These are phyloP conservation scores for Lentinula raphanica DNA, from an alignment of 768 basidiomycete species.

Conservation along the genomic window DNA sequence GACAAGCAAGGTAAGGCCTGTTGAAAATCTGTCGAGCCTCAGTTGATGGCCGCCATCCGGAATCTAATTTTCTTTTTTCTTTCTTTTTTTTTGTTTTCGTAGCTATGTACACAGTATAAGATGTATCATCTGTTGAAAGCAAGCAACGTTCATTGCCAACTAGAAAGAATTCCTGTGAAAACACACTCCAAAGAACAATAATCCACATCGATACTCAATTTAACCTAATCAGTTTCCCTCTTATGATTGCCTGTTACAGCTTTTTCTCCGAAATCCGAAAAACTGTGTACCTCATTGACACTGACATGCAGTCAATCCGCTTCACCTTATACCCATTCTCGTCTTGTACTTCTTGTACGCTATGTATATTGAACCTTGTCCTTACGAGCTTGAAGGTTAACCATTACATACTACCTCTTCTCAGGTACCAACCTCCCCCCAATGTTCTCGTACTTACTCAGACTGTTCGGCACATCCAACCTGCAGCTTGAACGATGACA, in stretches of 20 bases:
- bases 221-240: not conserved
- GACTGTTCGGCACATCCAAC: not conserved
- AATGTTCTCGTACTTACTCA: too few relatives aligned
- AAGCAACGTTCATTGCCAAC: not conserved
- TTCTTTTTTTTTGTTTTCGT: not conserved
- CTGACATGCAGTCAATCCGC: not conserved
- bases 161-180: not conserved
- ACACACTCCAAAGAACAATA: not conserved
- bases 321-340: not conserved
- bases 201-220: not conserved
- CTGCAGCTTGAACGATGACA: not conserved
- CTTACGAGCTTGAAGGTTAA: not conserved
- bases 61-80: not conserved
- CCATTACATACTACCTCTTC: too few relatives aligned
- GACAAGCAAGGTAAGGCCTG: not conserved
- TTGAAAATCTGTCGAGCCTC: not conserved
- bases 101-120: not conserved
- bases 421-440: not conserved
- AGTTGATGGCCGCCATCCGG: not conserved
- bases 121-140: not conserved
- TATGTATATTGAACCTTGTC: not conserved
- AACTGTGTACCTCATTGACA: not conserved
- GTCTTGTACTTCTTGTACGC: not conserved
- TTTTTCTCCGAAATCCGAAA: not conserved
- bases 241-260: not conserved